phyloP scores from a whole-genome alignment of 352 stramenopile genomes.

The Globisporangium emineosum region DNA sequence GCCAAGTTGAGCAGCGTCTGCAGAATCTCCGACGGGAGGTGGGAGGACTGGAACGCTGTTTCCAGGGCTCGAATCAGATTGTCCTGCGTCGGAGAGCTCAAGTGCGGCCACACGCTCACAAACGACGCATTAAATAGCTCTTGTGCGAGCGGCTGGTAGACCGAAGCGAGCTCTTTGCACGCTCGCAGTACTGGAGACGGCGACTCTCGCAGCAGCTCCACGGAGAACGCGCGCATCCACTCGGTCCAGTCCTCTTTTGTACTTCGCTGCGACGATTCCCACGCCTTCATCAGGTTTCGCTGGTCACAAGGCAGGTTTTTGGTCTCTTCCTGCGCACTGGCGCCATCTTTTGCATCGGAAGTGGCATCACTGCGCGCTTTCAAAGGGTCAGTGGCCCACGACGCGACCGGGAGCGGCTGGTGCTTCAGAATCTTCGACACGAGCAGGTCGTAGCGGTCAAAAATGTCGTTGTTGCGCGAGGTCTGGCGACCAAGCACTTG shows the following conservation, averaged over 20 bases:
- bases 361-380: slow-evolving; percentile 40
- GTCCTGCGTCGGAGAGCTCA: slow-evolving; percentile 88
- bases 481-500: slow-evolving; percentile 74
- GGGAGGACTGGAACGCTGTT: slow-evolving; percentile 90
- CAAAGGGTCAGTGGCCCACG: slow-evolving; percentile 73
- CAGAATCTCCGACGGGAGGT: slow-evolving; percentile 97
- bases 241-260: slow-evolving; percentile 97
- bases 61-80: slow-evolving; percentile 95
- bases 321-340: slow-evolving; percentile 49
- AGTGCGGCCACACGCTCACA: slow-evolving; percentile 97
- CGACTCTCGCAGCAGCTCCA: slow-evolving; percentile 97
- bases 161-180: slow-evolving; percentile 95
- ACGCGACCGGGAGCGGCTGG: slow-evolving; percentile 76
- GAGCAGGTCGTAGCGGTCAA: slow-evolving; percentile 84
- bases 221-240: slow-evolving; percentile 97
- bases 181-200: slow-evolving; percentile 94
- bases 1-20: slow-evolving; percentile 98
- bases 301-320: slow-evolving; percentile 82
- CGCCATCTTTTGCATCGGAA: slow-evolving; percentile 34
- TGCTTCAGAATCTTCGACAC: slow-evolving; percentile 89
- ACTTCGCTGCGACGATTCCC: slow-evolving; percentile 78
- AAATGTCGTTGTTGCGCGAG: slow-evolving; percentile 75
- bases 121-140: slow-evolving; percentile 99
- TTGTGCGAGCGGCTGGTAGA: slow-evolving; percentile 96
- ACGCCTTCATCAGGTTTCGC: slow-evolving; percentile 82